These are phyloP conservation scores for Suillus weaverae DNA, from an alignment of 768 basidiomycete genomes.

Conservation along the genomic window DNA sequence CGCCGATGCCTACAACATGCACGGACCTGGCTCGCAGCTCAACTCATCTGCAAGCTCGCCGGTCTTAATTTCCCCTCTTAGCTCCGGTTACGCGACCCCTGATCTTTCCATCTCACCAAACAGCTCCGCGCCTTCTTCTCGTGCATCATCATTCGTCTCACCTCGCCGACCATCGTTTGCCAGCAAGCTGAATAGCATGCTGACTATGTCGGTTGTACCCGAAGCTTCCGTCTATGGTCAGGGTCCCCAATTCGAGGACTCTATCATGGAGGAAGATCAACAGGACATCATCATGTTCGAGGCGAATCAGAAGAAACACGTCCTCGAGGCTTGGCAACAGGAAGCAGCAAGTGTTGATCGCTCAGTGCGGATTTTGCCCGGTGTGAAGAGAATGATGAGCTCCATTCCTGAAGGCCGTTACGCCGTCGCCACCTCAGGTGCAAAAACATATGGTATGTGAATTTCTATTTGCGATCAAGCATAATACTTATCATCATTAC, in stretches of 20 bases:
- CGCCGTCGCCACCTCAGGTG: slow-evolving; percentile 74
- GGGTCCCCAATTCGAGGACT: slow-evolving; percentile 26
- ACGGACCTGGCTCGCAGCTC: slow-evolving; percentile 39
- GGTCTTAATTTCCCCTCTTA: slow-evolving; percentile 18
- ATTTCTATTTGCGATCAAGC: not conserved
- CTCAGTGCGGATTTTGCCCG: slow-evolving; percentile 69
- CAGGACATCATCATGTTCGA: slow-evolving; percentile 33
- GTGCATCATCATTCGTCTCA: slow-evolving; percentile 40
- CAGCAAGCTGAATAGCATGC: slow-evolving; percentile 39
- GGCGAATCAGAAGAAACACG: slow-evolving; percentile 28
- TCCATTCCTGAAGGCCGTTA: slow-evolving; percentile 66
- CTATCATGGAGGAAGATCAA: slow-evolving; percentile 36
- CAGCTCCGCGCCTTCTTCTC: slow-evolving; percentile 43
- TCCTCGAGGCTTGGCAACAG: slow-evolving; percentile 51
- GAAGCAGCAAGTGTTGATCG: slow-evolving; percentile 59
- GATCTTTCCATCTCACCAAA: slow-evolving; percentile 36
- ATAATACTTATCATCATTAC: not conserved
- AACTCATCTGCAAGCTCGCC: slow-evolving; percentile 22
- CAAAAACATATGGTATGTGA: slow-evolving; percentile 62
- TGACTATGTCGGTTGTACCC: slow-evolving; percentile 38
- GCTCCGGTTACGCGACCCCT: slow-evolving; percentile 43
- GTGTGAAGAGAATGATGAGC: slow-evolving; percentile 63
- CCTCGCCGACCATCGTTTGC: slow-evolving; percentile 51
- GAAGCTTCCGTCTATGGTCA: slow-evolving; percentile 27
- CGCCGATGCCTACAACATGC: slow-evolving; percentile 55